Conservation (phyloP, 768 basidiomycete species). For the Dendrothele bispora region DNA sequence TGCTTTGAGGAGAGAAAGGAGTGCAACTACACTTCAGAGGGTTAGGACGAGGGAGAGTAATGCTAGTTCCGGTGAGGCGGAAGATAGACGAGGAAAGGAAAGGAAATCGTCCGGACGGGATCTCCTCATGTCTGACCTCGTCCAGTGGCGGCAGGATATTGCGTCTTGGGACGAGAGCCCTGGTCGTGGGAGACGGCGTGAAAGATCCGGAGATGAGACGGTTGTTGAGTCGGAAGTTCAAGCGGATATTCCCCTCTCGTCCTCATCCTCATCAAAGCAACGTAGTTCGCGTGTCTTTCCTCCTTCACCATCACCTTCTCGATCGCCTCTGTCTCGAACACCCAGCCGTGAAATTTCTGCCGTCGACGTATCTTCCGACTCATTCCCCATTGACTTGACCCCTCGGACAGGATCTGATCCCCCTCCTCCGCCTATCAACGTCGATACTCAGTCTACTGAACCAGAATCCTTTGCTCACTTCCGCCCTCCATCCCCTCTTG, state of each 20-base stretch:
- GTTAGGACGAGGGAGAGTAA: conserved; percentile 51
- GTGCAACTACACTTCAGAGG: conserved; percentile 58
- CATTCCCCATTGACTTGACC: conserved; percentile 17
- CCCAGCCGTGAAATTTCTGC: background rate
- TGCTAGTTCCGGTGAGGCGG: conserved; percentile 11
- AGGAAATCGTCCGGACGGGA: conserved; percentile 43
- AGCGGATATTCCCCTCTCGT: conserved; percentile 28
- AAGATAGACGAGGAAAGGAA: conserved; percentile 31
- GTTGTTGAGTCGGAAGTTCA: conserved; percentile 29
- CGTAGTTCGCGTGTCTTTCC: conserved; percentile 49
- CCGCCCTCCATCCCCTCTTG: conserved; percentile 31
- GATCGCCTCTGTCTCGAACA: conserved; percentile 27
- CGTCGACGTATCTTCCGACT: conserved; percentile 3
- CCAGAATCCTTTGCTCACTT: conserved; percentile 20
- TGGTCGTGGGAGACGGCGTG: conserved; percentile 62
- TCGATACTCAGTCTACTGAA: conserved; percentile 11
- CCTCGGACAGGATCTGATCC: conserved; percentile 11
- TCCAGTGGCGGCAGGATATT: conserved; percentile 59
- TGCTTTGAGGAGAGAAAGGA: conserved; percentile 68
- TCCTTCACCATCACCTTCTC: conserved; percentile 56
- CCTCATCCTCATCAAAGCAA: conserved; percentile 39
- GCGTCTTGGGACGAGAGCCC: conserved; percentile 35
- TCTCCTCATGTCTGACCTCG: conserved; percentile 42
- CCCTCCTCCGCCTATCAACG: conserved; percentile 10
- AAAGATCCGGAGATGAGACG: conserved; percentile 47